Evolutionary conservation across 306 rosid genomes (phyloP), one percentile per base, ranked within the genome.

Genomic region (Lathyrus oleraceus): DNA sequence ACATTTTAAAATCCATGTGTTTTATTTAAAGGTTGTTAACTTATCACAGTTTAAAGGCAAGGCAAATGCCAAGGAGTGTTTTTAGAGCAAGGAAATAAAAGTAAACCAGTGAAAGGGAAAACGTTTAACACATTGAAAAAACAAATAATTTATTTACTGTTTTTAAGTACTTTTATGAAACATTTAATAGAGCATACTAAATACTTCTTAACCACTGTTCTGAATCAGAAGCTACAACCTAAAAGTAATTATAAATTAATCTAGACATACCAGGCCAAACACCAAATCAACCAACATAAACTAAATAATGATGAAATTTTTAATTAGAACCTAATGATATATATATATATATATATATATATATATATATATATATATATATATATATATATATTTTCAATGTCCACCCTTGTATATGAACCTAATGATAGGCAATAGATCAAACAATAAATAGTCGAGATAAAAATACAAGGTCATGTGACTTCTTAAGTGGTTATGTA

Each of bases 21-120:
- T 49, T 27, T 40, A 77, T 57, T 65, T 58, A 13, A 65, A 62
- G 68, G 47, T 48, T 7, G 23, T 32, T 43, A 35, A 25, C 10
- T 32, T 43, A 35, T 35, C 10, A 58, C 16, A 60, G 14, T 25
- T 43, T 65, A 43, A 23, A 44, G 53, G 39, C 52, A 65, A 23
- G 20, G 6, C 17, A 62, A 20, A 62, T 17, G 42, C 17, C 32
- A 30, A 16, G 10, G 38, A 67, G 60, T 17, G 16, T 15, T 9
- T 10, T 66, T 47, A 28, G 43, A 42, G 39, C 23, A 40, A 63
- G 6, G 36, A 63, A 4, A 11, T 19, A 6, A 40, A 62, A 38
- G 19, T 8, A 43, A 43, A 23, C 16, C 27, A 65, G n/a, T 39
- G 25, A 43, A 65, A 43, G n/a, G 9, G 8, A 44, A 65, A 65